Evolutionary conservation across 306 rosid genomes (phyloP).

Genomic region (Malus sylvestris): DNA sequence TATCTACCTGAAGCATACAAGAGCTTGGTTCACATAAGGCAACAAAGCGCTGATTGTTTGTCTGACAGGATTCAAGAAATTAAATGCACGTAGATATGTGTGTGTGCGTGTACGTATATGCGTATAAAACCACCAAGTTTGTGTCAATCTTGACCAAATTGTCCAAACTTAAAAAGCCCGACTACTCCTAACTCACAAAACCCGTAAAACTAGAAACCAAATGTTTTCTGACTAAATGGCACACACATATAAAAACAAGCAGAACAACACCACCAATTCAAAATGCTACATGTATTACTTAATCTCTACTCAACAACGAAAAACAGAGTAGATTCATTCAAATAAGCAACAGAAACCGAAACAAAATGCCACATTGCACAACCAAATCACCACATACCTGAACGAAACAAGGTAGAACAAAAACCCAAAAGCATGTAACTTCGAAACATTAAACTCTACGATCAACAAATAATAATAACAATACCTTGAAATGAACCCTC

Average conservation of each 20-base stretch:
- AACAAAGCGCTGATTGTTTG: constrained; percentile 28
- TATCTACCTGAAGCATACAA: constrained; percentile 35
- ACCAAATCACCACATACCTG: background rate
- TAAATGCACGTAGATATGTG: background rate
- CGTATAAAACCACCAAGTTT: background rate
- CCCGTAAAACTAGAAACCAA: background rate
- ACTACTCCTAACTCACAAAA: background rate
- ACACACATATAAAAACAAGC: background rate
- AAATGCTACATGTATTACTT: background rate
- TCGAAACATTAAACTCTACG: background rate
- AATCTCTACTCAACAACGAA: background rate
- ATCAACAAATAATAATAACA: background rate
- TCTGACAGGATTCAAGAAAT: constrained; percentile 9
- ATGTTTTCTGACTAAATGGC: background rate
- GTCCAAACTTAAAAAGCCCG: too few relatives aligned
- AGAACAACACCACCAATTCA: background rate
- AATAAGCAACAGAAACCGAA: too few relatives aligned
- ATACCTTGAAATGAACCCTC: constrained; percentile 92
- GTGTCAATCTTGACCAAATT: background rate
- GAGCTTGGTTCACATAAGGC: constrained; percentile 31
- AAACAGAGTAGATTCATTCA: background rate
- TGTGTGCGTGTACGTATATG: too few relatives aligned
- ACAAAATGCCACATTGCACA: background rate
- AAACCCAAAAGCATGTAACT: background rate
- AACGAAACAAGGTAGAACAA: background rate